Evolutionary conservation across 176 grass and related monocot genomes (phyloP), one percentile per base, ranked within the genome.

Genomic region (Bromus sterilis): DNA sequence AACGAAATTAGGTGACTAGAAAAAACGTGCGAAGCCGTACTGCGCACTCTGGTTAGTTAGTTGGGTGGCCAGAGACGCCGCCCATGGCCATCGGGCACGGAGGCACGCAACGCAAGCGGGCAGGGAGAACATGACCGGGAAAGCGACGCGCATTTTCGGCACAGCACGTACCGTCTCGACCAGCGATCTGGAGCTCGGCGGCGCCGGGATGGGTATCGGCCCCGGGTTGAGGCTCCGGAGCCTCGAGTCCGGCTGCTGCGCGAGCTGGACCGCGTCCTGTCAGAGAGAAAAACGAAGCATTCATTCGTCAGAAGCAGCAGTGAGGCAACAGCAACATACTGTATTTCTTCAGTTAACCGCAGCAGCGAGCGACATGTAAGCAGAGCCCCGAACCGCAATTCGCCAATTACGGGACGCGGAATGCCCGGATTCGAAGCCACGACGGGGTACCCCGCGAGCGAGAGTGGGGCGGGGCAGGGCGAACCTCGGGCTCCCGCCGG

Each of bases 121-220:
- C 3, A 8, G 63, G 8, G 55, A 49, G 33, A 71, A 76, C 21
- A 66, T 42, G 71, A 35, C n/a, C 5, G 26, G 20, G 56, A 78
- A 78, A 85, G 61, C 36, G 43, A 39, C 57, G 33, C 66, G 42
- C 74, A 67, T 66, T 56, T 12, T 31, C n/a, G 20, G 16, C 12
- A 2, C 41, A 1, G 61, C 15, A 74, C 88, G 78, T 90, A 90
- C 88, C 83, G 46, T 32, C 1, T 86, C 66, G 66, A 82, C 30
- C 79, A 86, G 33, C 56, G 88, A 82, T 86, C 37, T 74, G 83
- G 82, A 51, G 83, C 57, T 83, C 0, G 83, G 79, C 24, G 74
- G 36, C 20, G 79, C 33, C 65, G 88, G 83, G 24, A 90, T 86
- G 43, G 88, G 88, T 66, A 86, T 79, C 44, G 79, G 37, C 4